These are phyloP conservation scores for Cryptococcus hybrid DNA, from an alignment of 1,284 basidiomycete species.

Conservation along the genomic window DNA sequence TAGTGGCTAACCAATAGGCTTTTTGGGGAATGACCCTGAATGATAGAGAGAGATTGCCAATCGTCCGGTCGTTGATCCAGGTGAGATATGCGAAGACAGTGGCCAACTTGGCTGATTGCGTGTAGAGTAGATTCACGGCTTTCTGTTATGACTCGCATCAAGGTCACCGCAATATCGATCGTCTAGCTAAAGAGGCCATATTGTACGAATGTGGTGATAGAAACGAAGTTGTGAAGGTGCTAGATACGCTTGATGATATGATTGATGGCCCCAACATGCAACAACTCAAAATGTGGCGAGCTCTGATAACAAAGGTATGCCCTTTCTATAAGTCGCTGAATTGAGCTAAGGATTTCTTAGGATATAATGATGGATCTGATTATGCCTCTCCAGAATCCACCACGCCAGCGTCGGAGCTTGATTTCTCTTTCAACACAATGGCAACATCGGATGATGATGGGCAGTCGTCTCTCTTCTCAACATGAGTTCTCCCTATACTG, in stretches of 20 bases:
- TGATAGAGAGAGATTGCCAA: not conserved
- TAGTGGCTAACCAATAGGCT: conserved; percentile 2
- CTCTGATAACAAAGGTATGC: conserved; percentile 32
- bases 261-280: too few species aligned
- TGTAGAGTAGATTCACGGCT: too few species aligned
- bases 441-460: conserved; percentile 28
- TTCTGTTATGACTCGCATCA: too few species aligned
- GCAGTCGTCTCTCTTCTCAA: not conserved
- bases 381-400: conserved; percentile 16
- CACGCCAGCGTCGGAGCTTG: conserved; percentile 31
- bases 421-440: conserved; percentile 24
- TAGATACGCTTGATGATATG: too few species aligned
- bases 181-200: too few species aligned
- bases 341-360: not conserved
- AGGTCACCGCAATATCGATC: too few species aligned
- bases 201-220: too few species aligned
- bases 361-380: conserved; percentile 4
- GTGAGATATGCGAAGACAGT: not conserved
- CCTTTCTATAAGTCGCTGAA: not conserved
- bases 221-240: too few species aligned
- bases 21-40: conserved; percentile 1
- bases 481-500: not conserved
- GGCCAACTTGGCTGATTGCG: too few species aligned
- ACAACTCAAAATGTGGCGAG: conserved; percentile 6
- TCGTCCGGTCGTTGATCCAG: conserved; percentile 9